Evolutionary conservation across 2,329 filamentous ascomycete genomes (phyloP).

Genomic region (Pseudogymnoascus sp.): DNA sequence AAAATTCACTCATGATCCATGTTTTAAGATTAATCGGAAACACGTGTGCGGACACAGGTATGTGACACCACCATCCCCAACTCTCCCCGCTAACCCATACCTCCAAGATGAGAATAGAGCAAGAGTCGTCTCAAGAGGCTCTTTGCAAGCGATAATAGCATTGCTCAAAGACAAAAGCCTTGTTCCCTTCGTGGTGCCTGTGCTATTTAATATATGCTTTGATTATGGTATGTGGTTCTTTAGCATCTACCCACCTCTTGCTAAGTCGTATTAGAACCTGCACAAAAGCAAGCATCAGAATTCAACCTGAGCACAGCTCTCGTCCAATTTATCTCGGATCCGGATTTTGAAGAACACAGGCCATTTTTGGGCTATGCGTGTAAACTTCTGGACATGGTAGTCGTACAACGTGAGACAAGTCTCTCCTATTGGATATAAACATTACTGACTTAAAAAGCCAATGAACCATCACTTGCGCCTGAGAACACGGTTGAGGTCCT

Average conservation of each 20-base stretch:
- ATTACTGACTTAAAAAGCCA: constrained; percentile 17
- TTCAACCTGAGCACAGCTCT: constrained; percentile 43
- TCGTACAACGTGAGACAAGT: constrained; percentile 37
- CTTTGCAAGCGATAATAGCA: constrained; percentile 40
- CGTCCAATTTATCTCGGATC: constrained; percentile 41
- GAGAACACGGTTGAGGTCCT: constrained; percentile 45
- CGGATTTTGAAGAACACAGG: constrained; percentile 35
- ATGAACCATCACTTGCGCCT: constrained; percentile 23
- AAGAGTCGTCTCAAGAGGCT: constrained; percentile 43
- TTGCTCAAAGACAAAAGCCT: constrained; percentile 40
- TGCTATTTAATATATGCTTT: constrained; percentile 55
- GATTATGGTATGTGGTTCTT: constrained; percentile 48
- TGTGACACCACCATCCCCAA: constrained; percentile 12
- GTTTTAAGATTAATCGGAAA: constrained; percentile 53
- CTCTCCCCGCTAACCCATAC: constrained; percentile 10
- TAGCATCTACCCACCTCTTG: constrained; percentile 15
- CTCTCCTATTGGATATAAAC: neutral
- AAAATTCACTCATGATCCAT: constrained; percentile 43
- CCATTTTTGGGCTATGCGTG: constrained; percentile 45
- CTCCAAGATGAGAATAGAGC: constrained; percentile 50
- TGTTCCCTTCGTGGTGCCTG: constrained; percentile 49
- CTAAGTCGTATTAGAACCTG: constrained; percentile 34
- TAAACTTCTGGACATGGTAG: constrained; percentile 49
- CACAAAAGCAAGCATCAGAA: constrained; percentile 48
- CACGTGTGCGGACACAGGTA: constrained; percentile 54